A percentile compares a stretch with the other conserved stretches of the same genome.
phyloP scores from a whole-genome alignment of 1,139 yeast species.

The Hansenula lynferdii region DNA sequence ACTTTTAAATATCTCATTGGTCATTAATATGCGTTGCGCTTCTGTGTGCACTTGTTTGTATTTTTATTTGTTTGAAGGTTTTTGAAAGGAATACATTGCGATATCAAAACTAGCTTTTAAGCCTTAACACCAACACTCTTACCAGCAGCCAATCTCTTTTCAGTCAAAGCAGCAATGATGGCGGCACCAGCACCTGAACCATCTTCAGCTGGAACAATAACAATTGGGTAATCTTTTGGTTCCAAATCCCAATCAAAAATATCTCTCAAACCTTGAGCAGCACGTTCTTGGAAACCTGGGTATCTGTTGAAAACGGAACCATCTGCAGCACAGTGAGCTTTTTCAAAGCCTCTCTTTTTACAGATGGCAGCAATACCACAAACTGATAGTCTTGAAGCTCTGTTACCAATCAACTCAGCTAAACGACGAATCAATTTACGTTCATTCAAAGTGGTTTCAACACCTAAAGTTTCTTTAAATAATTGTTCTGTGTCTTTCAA shows the following conservation, averaged over 20 bases:
- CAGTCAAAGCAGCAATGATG: conserved; percentile 90
- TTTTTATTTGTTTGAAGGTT: too few species aligned
- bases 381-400: conserved; percentile 88
- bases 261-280: conserved; percentile 84
- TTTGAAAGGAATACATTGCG: too few species aligned
- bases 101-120: too few species aligned
- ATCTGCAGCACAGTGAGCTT: conserved; percentile 93
- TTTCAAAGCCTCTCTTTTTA: conserved; percentile 72
- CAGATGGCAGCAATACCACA: conserved; percentile 97
- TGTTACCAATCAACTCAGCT: conserved; percentile 84
- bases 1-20: too few species aligned
- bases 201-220: conserved; percentile 89
- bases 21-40: too few species aligned
- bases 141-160: conserved; percentile 66
- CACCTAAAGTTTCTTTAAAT: conserved; percentile 52
- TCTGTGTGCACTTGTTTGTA: too few species aligned
- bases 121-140: conserved; percentile 69
- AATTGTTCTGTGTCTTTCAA: conserved; percentile 68
- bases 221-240: conserved; percentile 66
- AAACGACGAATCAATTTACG: conserved; percentile 77
- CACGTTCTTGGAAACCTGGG: conserved; percentile 87
- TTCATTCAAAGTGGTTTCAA: conserved; percentile 71
- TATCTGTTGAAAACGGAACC: conserved; percentile 94
- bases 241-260: conserved; percentile 71
- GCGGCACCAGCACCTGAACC: conserved; percentile 99